phyloP scores from a whole-genome alignment of 768 basidiomycete genomes.

The Lactarius hengduanensis region DNA sequence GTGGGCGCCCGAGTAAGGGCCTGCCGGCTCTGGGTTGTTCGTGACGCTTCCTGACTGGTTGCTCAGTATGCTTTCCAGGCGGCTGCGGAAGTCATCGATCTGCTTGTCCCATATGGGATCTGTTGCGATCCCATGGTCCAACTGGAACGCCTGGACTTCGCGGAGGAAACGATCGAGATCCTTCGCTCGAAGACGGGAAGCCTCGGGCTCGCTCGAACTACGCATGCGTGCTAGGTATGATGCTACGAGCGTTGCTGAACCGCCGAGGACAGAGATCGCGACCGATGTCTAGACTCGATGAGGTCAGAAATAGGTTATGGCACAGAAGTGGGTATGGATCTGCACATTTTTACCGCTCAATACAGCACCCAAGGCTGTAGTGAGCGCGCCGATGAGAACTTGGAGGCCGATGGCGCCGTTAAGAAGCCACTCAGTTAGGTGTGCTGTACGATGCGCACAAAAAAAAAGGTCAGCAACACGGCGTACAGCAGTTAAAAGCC shows the following conservation, averaged over 20 bases:
- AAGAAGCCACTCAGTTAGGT: conserved; percentile 14
- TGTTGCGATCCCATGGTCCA: conserved; percentile 51
- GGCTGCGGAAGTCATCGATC: conserved; percentile 38
- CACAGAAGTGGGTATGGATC: too few species aligned
- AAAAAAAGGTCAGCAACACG: not conserved
- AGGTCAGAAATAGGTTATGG: not conserved
- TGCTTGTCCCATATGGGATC: conserved; percentile 37
- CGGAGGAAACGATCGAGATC: conserved; percentile 68
- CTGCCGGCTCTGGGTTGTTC: not conserved
- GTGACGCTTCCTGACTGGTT: conserved; percentile 33
- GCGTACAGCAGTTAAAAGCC: not conserved
- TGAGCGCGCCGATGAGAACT: conserved; percentile 34
- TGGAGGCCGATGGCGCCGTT: conserved; percentile 35
- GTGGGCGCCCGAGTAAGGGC: too few species aligned
- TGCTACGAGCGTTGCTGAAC: conserved; percentile 66
- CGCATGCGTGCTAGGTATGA: conserved; percentile 70
- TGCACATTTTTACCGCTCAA: conserved; percentile 29
- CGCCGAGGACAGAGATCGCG: conserved; percentile 49
- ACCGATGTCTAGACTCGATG: conserved; percentile 36
- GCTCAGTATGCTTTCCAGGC: conserved; percentile 51
- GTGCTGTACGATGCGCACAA: conserved; percentile 19
- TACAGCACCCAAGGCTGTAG: conserved; percentile 33
- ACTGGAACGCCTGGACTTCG: conserved; percentile 53
- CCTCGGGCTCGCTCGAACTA: conserved; percentile 68
- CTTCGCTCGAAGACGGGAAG: conserved; percentile 52